A percentile compares a stretch with the other conserved stretches of the same genome.
Conservation (phyloP, 805 yeast species). For the Alloascoidea hylecoeti region DNA sequence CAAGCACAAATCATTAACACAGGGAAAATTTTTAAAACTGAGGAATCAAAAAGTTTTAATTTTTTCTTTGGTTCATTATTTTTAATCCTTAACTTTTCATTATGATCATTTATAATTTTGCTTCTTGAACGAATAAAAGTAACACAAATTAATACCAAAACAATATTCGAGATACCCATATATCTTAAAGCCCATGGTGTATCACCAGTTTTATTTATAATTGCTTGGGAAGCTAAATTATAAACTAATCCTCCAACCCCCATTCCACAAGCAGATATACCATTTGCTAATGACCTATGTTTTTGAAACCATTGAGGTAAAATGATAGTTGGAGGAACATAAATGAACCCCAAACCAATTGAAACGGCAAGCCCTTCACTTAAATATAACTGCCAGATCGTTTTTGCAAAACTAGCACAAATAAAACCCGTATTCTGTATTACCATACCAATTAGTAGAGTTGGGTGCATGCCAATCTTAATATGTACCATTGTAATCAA, state of each 20-base stretch:
- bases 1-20: constrained; percentile 21
- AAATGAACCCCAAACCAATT: constrained; percentile 29
- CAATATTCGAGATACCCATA: constrained; percentile 15
- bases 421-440: too few relatives aligned
- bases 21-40: constrained; percentile 17
- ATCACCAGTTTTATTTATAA: constrained; percentile 26
- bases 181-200: constrained; percentile 29
- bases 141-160: constrained; percentile 3
- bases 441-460: too few relatives aligned
- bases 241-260: constrained; percentile 38
- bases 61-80: constrained; percentile 10
- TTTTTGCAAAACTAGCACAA: too few relatives aligned
- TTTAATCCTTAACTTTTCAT: too few relatives aligned
- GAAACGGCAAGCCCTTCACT: constrained; percentile 40
- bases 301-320: constrained; percentile 35
- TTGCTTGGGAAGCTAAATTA: constrained; percentile 25
- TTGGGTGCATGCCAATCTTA: too few relatives aligned
- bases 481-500: too few relatives aligned
- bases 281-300: constrained; percentile 30
- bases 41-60: constrained; percentile 20
- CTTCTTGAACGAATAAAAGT: constrained; percentile 2
- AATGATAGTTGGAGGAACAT: constrained; percentile 27
- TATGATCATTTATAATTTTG: constrained; percentile 6
- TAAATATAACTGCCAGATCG: constrained; percentile 39
- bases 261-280: constrained; percentile 32